Conservation (phyloP, 805 yeast species). For the Ogataea degrootiae region DNA sequence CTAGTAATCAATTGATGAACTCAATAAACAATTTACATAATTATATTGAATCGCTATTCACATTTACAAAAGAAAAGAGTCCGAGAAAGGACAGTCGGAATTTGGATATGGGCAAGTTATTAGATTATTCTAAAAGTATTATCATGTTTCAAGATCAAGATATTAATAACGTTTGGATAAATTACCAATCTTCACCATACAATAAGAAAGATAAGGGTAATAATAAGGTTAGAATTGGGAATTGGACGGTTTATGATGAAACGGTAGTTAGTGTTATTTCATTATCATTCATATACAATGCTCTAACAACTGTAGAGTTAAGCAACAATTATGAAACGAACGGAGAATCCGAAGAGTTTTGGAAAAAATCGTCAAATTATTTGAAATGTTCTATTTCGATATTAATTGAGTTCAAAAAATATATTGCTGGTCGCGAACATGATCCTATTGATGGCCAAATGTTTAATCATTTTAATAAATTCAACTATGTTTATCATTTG, state of each 20-base stretch:
- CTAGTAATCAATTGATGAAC: conserved; percentile 16
- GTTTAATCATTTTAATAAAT: conserved; percentile 13
- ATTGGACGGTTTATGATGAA: conserved; percentile 25
- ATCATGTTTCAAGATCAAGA: conserved; percentile 2
- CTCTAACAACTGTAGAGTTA: conserved; percentile 13
- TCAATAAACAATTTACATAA: conserved; percentile 20
- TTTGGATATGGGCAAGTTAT: conserved; percentile 3
- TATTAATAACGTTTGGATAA: not conserved
- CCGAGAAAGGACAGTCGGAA: not conserved
- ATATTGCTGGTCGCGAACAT: not conserved
- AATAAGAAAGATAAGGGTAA: not conserved
- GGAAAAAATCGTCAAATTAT: conserved; percentile 21
- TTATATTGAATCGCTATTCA: conserved; percentile 20
- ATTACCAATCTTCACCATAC: conserved; percentile 20
- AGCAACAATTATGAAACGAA: conserved; percentile 5
- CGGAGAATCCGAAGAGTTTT: conserved; percentile 12
- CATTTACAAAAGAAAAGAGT: conserved; percentile 1
- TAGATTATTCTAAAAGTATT: conserved; percentile 8
- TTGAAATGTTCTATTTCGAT: conserved; percentile 18
- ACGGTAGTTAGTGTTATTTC: conserved; percentile 16
- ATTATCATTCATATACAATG: conserved; percentile 12
- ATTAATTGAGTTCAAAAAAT: conserved; percentile 11
- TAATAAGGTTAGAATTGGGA: not conserved
- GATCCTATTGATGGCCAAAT: conserved; percentile 8
- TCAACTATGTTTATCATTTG: conserved; percentile 11